Conservation (phyloP, 805 yeast species). For the Metschnikowia henanensis region DNA sequence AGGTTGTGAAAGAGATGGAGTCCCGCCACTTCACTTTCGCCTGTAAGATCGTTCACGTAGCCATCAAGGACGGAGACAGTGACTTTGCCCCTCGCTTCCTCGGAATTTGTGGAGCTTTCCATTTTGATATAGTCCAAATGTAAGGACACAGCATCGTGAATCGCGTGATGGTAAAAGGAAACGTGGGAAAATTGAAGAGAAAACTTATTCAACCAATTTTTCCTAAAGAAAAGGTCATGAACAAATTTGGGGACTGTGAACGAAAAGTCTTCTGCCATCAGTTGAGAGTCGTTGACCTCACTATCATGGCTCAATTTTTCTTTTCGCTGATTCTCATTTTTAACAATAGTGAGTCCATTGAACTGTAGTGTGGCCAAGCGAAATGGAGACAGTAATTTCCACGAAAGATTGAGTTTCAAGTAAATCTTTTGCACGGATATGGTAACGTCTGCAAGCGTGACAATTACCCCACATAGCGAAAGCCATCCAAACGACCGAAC, state of each 20-base stretch:
- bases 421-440: slow-evolving; percentile 8
- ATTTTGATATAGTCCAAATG: slow-evolving; percentile 17
- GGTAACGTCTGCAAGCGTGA: slow-evolving; percentile 9
- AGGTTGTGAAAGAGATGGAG: slow-evolving; percentile 15
- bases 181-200: slow-evolving; percentile 15
- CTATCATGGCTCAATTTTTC: background rate
- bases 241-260: slow-evolving; percentile 6
- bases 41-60: slow-evolving; percentile 8
- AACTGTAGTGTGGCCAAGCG: slow-evolving; percentile 13
- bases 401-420: slow-evolving; percentile 10
- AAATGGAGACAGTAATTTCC: slow-evolving; percentile 14
- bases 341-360: slow-evolving; percentile 11
- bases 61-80: slow-evolving; percentile 15
- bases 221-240: slow-evolving; percentile 6
- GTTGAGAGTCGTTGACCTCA: background rate
- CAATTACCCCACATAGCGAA: slow-evolving; percentile 12
- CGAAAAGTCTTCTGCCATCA: background rate
- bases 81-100: slow-evolving; percentile 4
- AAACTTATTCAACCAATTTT: slow-evolving; percentile 18
- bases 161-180: slow-evolving; percentile 15
- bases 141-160: slow-evolving; percentile 12
- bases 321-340: background rate
- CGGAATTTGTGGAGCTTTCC: slow-evolving; percentile 8
- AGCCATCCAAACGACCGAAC: slow-evolving; percentile 20
- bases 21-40: slow-evolving; percentile 1